Base-by-base conservation (phyloP, 441 rosid genomes). In the Syzygium syzygioides region DNA sequence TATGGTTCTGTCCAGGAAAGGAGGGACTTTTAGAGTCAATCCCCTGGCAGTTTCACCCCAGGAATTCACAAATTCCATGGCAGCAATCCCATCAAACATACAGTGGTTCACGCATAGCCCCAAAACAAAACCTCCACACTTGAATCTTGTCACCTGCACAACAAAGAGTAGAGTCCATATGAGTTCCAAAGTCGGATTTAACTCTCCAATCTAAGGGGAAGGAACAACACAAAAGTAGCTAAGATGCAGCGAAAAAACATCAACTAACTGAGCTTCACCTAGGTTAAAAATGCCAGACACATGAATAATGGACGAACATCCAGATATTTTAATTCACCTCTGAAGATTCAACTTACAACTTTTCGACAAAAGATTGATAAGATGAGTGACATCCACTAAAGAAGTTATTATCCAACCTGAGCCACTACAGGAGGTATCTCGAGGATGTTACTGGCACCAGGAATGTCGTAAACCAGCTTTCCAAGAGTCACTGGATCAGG, bases 61-160 rank as follows among this genome's bases (percentile, higher is more conserved):
- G 25, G 98, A 95, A 89, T 95, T 96, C 83, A 97, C 91, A 88
- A 97, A 97, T 85, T 96, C 96, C 98, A 96, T 96, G 15, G 98
- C 99, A 54, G 89, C 96, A 15, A 96, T 92, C 32, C 99, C 99
- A 89, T 97, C 99, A 59, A 92, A 92, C 96, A 95, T 93, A 25
- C 97, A 96, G 86, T 97, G 99, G 93, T 95, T 97, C 98, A 95
- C 88, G 86, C 95, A 91, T 79, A 95, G 89, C 79, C 99, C 99
- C 26, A 97, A 91, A 57, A 92, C 92, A 91, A 96, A 95, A 59
- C 95, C 99, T 89, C 99, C 99, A 86, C 95, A 95, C 68, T 94
- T 93, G 94, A 96, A 96, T 88, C 92, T 95, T 23, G 99, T 96
- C 59, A 96, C 96, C 99, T 97, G 93, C 32, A 90, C 79, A 32